These are phyloP conservation scores for Pseudoscleropodium purum DNA, from an alignment of 225 moss, liverwort and hornwort species.

Conservation along the genomic window DNA sequence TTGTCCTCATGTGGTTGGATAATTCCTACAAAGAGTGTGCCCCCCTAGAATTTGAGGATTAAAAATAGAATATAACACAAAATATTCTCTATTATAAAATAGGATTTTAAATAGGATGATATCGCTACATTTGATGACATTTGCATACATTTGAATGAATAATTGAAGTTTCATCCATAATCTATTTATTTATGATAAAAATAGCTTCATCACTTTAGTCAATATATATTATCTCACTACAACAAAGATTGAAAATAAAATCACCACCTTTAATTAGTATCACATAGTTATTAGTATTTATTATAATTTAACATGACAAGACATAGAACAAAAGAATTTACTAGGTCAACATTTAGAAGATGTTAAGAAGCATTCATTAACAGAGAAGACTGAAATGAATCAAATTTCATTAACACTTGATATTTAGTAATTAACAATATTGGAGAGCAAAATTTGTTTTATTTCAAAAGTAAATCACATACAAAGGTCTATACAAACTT, in stretches of 20 bases:
- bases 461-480: not conserved
- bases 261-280: accelerated
- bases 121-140: not conserved
- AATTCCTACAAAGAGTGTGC: not conserved
- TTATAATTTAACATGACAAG: not conserved
- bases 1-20: accelerated
- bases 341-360: not conserved
- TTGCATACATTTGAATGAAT: not conserved
- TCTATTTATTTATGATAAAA: not conserved
- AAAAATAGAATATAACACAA: not conserved
- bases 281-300: not conserved
- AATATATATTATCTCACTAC: not conserved
- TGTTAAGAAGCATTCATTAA: not conserved
- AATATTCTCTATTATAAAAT: not conserved
- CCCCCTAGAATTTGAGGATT: accelerated
- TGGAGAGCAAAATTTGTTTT: accelerated
- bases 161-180: not conserved
- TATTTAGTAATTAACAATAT: not conserved
- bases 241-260: accelerated
- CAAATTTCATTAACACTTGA: not conserved
- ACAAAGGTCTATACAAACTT: not conserved
- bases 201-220: not conserved
- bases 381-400: accelerated
- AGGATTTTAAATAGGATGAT: not conserved
- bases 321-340: not conserved